Base-by-base conservation (phyloP, 352 stramenopile genomes). In the Globisporangium abappressorium region DNA sequence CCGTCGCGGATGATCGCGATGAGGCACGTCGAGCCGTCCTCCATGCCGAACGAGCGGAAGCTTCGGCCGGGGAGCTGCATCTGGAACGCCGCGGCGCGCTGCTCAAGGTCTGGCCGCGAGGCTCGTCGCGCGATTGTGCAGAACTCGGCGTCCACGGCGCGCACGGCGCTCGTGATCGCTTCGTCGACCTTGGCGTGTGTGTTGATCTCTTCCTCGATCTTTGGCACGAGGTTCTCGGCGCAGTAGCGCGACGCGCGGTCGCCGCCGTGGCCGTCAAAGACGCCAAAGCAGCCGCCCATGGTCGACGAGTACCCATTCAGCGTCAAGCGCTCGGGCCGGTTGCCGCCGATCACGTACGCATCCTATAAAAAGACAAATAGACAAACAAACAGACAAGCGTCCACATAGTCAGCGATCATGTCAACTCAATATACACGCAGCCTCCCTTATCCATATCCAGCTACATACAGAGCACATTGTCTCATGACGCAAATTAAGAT, bases 221-320 rank as follows among this genome's bases (percentile, higher is more conserved):
- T 79, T 0, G 66, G 66, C 64, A 95, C 93, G 15, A 91, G 74
- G 61, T 89, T 77, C 69, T 95, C 82, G 34, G 84, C 87, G 33
- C 81, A 92, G 73, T 89, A 94, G 43, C 82, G 79, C 56, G 87
- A 91, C 55, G 87, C 87, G 64, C 85, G 84, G 69, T 93, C 86
- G 55, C 87, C 84, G 11, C 84, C 82, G 61, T 95, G 87, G 64
- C 87, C 87, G 60, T 95, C 87, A 66, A 95, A 95, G 33, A 95
- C 77, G 46, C 87, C 87, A 68, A 92, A 95, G 65, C 82, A 94
- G 33, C 85, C 87, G 57, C 76, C 76, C 20, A 80, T 81, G 0
- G 73, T 65, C 18, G 76, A 80, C 1, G 82, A 74, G 72, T 92
- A 94, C 9, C 87, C 87, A 64, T 95, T 95, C 18, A 95, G 74